Percentiles rank a stretch among this genome's conserved stretches.
Evolutionary conservation across 2,329 filamentous ascomycete species (phyloP).

Genomic region (Diaporthe vexans): DNA sequence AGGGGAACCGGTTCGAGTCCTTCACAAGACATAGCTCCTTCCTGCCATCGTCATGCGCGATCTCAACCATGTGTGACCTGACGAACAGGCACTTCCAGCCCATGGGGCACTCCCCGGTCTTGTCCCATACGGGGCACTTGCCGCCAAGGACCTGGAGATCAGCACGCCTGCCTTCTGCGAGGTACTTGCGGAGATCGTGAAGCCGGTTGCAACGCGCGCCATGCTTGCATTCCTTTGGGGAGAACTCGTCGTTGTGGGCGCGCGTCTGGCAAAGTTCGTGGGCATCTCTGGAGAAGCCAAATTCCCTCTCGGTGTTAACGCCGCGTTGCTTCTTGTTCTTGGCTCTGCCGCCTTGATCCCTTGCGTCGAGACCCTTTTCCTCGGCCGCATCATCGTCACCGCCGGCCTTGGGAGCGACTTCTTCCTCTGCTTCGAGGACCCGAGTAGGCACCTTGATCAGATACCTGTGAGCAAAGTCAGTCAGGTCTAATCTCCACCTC

Average conservation of each 20-base stretch:
- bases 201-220: slow-evolving; percentile 85
- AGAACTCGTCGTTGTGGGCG: slow-evolving; percentile 82
- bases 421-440: slow-evolving; percentile 43
- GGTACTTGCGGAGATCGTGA: slow-evolving; percentile 88
- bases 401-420: slow-evolving; percentile 39
- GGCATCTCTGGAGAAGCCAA: slow-evolving; percentile 83
- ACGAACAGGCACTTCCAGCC: slow-evolving; percentile 98
- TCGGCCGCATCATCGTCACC: slow-evolving; percentile 65
- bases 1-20: slow-evolving; percentile 46
- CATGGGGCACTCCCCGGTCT: slow-evolving; percentile 80
- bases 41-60: slow-evolving; percentile 81
- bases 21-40: slow-evolving; percentile 84
- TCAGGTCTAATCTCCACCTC: slow-evolving; percentile 25
- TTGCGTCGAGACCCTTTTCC: slow-evolving; percentile 51
- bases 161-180: slow-evolving; percentile 83
- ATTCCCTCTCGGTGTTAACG: slow-evolving; percentile 87
- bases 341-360: slow-evolving; percentile 48
- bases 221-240: slow-evolving; percentile 80
- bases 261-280: slow-evolving; percentile 84
- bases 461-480: slow-evolving; percentile 53
- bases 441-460: slow-evolving; percentile 54
- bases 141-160: slow-evolving; percentile 84
- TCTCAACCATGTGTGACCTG: slow-evolving; percentile 86
- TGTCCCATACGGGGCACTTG: slow-evolving; percentile 85
- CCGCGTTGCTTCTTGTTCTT: slow-evolving; percentile 70